phyloP scores from a whole-genome alignment of 2,329 filamentous ascomycete genomes.

The Chrysosporium keratinophilum region DNA sequence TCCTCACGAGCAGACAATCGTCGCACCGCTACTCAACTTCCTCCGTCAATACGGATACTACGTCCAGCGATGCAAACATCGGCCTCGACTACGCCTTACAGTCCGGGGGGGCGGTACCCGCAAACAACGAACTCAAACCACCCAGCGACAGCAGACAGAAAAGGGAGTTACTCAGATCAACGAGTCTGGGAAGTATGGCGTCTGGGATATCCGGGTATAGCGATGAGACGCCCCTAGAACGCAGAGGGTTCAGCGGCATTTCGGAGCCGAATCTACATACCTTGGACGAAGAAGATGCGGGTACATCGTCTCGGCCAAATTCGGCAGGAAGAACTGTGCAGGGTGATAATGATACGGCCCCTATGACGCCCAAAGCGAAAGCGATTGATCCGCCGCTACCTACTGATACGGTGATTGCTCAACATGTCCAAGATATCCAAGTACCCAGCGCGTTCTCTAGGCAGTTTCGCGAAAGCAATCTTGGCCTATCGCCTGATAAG shows the following conservation, averaged over 20 bases:
- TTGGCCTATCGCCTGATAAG: constrained; percentile 49
- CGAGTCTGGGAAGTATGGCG: constrained; percentile 81
- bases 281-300: constrained; percentile 49
- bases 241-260: constrained; percentile 31
- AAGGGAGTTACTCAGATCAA: constrained; percentile 55
- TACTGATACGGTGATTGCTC: constrained; percentile 78
- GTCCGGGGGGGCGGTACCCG: constrained; percentile 63
- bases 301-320: constrained; percentile 26
- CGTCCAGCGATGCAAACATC: constrained; percentile 61
- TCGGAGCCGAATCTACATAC: constrained; percentile 44
- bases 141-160: constrained; percentile 32
- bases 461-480: constrained; percentile 60
- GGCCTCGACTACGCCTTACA: constrained; percentile 74
- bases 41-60: constrained; percentile 50
- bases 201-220: constrained; percentile 56
- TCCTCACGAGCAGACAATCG: constrained; percentile 45
- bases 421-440: constrained; percentile 79
- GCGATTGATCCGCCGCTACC: constrained; percentile 50
- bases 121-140: constrained; percentile 19
- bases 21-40: constrained; percentile 51
- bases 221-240: constrained; percentile 38
- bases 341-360: constrained; percentile 34
- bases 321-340: constrained; percentile 31
- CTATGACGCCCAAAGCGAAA: constrained; percentile 61
- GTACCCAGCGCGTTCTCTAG: constrained; percentile 80